phyloP scores from a whole-genome alignment of 176 grass and related monocot genomes.

The Carex littledalei region DNA sequence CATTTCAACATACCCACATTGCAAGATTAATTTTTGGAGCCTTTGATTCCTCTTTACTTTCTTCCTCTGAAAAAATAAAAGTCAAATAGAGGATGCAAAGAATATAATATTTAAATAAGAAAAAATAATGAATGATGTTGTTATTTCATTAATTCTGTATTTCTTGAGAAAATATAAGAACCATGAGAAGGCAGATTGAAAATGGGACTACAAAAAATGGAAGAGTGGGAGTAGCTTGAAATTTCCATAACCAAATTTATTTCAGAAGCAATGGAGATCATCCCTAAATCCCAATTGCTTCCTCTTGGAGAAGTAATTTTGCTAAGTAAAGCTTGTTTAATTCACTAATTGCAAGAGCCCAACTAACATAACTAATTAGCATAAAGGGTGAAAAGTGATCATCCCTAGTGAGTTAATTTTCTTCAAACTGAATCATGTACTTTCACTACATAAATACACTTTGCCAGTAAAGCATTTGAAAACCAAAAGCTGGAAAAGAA shows the following conservation, averaged over 20 bases:
- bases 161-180: neutral
- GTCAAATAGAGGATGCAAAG: neutral
- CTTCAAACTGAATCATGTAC: neutral
- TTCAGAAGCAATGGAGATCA: neutral
- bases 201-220: neutral
- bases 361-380: neutral
- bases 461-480: neutral
- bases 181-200: neutral
- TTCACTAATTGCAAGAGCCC: neutral
- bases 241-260: neutral
- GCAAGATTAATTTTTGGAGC: slow-evolving; percentile 77
- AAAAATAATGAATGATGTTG: neutral
- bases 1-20: slow-evolving; percentile 80
- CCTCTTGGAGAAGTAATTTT: neutral
- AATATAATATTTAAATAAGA: neutral
- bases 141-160: neutral
- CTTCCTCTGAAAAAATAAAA: slow-evolving; percentile 30
- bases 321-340: neutral
- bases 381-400: neutral
- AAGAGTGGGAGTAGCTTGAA: neutral
- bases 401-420: neutral
- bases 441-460: neutral
- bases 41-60: slow-evolving; percentile 37
- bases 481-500: neutral
- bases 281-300: neutral